Conservation (phyloP, 208 protist genomes). For the Leptomonas seymouri region DNA sequence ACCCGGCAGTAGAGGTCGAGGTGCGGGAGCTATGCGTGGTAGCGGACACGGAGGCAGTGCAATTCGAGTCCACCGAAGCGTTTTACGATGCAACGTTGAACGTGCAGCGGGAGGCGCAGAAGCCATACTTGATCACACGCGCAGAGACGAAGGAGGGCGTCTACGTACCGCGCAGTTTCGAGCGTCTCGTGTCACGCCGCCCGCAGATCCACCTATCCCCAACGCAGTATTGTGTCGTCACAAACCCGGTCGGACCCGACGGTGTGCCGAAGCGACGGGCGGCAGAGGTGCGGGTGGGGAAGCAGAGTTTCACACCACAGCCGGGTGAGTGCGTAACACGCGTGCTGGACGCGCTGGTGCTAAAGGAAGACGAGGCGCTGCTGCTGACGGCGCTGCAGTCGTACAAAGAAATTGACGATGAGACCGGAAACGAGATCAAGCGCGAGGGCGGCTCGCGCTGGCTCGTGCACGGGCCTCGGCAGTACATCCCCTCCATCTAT, state of each 20-base stretch:
- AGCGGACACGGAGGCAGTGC: slow-evolving; percentile 39
- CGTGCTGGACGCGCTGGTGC: slow-evolving; percentile 65
- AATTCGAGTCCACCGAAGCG: slow-evolving; percentile 38
- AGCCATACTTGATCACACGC: slow-evolving; percentile 87
- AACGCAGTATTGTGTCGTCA: slow-evolving; percentile 93
- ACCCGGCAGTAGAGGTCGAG: slow-evolving; percentile 23
- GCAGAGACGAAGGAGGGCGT: slow-evolving; percentile 43
- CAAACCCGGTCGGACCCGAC: slow-evolving; percentile 79
- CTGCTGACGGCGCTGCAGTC: slow-evolving; percentile 26
- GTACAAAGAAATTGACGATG: slow-evolving; percentile 15
- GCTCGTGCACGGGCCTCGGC: slow-evolving; percentile 93
- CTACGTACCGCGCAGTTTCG: slow-evolving; percentile 71
- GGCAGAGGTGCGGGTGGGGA: slow-evolving; percentile 84
- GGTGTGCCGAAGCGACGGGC: slow-evolving; percentile 75
- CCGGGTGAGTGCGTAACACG: slow-evolving; percentile 55
- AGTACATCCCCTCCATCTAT: slow-evolving; percentile 92
- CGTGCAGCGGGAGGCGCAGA: slow-evolving; percentile 68
- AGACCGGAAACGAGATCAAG: neutral
- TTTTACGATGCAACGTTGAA: slow-evolving; percentile 71
- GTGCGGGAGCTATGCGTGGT: slow-evolving; percentile 46
- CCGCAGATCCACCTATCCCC: slow-evolving; percentile 56
- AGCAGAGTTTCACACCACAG: slow-evolving; percentile 72
- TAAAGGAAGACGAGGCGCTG: slow-evolving; percentile 46
- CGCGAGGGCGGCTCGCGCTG: slow-evolving; percentile 76
- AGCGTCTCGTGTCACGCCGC: slow-evolving; percentile 48